Percentiles rank a stretch among this genome's conserved stretches.
phyloP scores from a whole-genome alignment of 1,284 basidiomycete genomes.

The Cryptococcus maquisensis region DNA sequence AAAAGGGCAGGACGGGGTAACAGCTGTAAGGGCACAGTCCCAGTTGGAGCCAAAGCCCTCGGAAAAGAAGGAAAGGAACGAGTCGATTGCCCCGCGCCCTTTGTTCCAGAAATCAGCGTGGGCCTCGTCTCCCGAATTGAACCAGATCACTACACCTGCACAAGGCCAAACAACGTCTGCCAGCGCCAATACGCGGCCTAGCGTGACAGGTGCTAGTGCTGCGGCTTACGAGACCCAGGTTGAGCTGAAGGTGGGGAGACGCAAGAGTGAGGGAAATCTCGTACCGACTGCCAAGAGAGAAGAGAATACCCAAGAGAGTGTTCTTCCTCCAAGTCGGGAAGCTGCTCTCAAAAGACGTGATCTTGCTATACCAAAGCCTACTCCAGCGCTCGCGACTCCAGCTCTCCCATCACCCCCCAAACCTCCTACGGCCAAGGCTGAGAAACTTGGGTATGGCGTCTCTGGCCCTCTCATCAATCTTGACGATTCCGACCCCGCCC shows the following conservation, averaged over 20 bases:
- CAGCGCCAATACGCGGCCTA: too few species aligned
- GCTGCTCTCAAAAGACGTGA: constrained; percentile 35
- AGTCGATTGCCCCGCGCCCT: too few species aligned
- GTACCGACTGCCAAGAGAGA: background rate
- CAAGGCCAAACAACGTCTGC: too few species aligned
- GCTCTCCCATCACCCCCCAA: background rate
- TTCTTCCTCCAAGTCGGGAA: constrained; percentile 29
- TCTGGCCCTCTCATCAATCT: constrained; percentile 32
- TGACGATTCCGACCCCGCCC: constrained; percentile 4
- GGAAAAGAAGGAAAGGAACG: background rate
- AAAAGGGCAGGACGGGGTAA: too few species aligned
- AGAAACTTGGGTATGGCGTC: background rate
- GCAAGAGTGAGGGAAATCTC: background rate
- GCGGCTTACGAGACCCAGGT: too few species aligned
- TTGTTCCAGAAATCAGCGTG: too few species aligned
- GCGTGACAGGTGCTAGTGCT: too few species aligned
- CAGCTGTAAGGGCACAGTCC: too few species aligned
- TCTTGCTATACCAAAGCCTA: background rate
- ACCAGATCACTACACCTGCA: too few species aligned
- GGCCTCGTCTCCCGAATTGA: too few species aligned
- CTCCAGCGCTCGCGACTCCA: background rate
- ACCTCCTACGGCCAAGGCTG: background rate
- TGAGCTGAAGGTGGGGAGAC: too few species aligned
- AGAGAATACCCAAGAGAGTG: background rate
- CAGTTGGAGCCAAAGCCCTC: background rate